Evolutionary conservation across 176 grass and related monocot species (phyloP).

Genomic region (Oryza rufipogon): DNA sequence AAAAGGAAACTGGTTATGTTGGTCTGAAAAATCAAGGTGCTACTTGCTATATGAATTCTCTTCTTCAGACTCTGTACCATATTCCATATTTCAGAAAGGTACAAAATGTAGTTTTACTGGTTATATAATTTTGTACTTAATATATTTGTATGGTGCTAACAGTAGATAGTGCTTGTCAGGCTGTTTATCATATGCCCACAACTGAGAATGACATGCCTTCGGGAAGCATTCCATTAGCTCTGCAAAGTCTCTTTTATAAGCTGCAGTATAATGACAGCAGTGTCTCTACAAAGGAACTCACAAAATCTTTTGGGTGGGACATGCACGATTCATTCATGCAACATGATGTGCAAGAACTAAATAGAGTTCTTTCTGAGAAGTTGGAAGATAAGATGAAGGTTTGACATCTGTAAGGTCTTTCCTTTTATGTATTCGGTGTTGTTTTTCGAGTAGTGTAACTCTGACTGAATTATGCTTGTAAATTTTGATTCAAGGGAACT

Average conservation of each 20-base stretch:
- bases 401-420: slow-evolving; percentile 81
- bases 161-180: slow-evolving; percentile 54
- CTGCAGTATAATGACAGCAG: slow-evolving; percentile 96
- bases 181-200: slow-evolving; percentile 99
- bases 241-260: slow-evolving; percentile 98
- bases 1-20: slow-evolving; percentile 98
- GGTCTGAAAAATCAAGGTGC: slow-evolving; percentile 99
- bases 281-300: slow-evolving; percentile 95
- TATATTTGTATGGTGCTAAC: slow-evolving; percentile 27
- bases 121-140: slow-evolving; percentile 22
- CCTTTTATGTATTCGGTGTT: slow-evolving; percentile 40
- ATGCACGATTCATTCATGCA: slow-evolving; percentile 99
- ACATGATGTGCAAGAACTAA: slow-evolving; percentile 98
- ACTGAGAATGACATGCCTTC: slow-evolving; percentile 97
- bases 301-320: slow-evolving; percentile 98
- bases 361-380: slow-evolving; percentile 97
- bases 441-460: slow-evolving; percentile 45
- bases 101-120: slow-evolving; percentile 22
- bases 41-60: slow-evolving; percentile 99
- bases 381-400: slow-evolving; percentile 99
- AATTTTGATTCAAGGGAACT: slow-evolving; percentile 83
- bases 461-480: slow-evolving; percentile 62
- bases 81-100: slow-evolving; percentile 99
- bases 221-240: slow-evolving; percentile 94
- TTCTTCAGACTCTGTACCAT: slow-evolving; percentile 97